Evolutionary conservation across 768 basidiomycete genomes (phyloP), one percentile per base, ranked within the genome.

Genomic region (Tulasnella sp.): DNA sequence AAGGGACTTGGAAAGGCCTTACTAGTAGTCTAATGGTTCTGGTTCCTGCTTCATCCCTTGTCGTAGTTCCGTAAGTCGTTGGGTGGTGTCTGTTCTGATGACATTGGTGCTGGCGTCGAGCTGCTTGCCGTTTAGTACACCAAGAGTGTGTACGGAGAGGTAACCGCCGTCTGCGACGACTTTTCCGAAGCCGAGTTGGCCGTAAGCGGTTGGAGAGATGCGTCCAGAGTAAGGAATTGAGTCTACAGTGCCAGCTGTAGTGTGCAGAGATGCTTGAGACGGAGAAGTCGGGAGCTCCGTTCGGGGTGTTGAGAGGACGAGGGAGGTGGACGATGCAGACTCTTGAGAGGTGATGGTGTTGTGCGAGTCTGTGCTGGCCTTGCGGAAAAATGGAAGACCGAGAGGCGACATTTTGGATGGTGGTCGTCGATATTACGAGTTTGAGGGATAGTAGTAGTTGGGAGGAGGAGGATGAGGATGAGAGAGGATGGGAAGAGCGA

Each of bases 21-120:
- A 81, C 79, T 83, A 83, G 68, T 71, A 81, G n/a, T 82, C 82
- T 34, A 83, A 24, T 27, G 81, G 76, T 39, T 81, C 80, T 27
- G 80, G 80, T 56, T 81, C 81, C 12, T 82, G 82, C 31, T 76
- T 72, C 77, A 83, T 82, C 9, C 72, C 68, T 36, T 78, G 71
- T 62, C 82, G 40, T 14, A 83, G 76, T n/a, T 76, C 78, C 14
- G 77, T 73, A 19, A 83, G 77, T 24, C 81, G 71, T 40, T 58
- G 56, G 1, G 82, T 82, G 31, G 81, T 81, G 52, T 82, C 82
- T 21, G 81, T 52, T 21, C 78, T 73, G 21, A 79, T 74, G 71
- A 79, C 68, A 74, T 79, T 79, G 40, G 78, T 73, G 71, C 44
- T 73, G n/a, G 71, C 27, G 71, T 79, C 78, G 44, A 79, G 78